Evolutionary conservation across 306 rosid genomes (phyloP).

Genomic region (Leucaena leucocephala): DNA sequence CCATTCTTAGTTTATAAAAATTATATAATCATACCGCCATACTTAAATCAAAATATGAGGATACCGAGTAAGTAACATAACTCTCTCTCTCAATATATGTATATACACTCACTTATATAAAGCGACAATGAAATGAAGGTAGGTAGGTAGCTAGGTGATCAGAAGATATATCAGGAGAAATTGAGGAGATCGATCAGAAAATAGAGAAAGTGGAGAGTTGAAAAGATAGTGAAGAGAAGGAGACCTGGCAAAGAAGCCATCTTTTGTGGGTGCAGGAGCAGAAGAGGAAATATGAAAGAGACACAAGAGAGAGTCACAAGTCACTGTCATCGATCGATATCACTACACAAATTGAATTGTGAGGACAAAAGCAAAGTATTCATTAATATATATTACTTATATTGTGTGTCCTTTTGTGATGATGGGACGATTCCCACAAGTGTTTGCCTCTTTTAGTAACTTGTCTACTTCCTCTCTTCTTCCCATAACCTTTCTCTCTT

Average conservation of each 20-base stretch:
- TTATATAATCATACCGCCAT: background rate
- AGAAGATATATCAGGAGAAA: conserved; percentile 38
- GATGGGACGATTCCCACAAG: conserved; percentile 81
- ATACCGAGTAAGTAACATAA: background rate
- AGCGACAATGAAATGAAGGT: background rate
- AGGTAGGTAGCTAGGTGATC: background rate
- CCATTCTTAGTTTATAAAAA: background rate
- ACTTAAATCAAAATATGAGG: background rate
- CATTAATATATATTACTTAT: background rate
- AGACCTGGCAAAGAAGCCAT: conserved; percentile 60
- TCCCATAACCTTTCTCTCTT: conserved; percentile 63
- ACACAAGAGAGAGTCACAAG: conserved; percentile 64
- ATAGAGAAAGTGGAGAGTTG: background rate
- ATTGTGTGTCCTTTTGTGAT: conserved; percentile 52
- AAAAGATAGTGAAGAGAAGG: conserved; percentile 60
- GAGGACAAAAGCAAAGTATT: background rate
- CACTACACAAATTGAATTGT: background rate
- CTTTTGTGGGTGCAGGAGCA: conserved; percentile 86
- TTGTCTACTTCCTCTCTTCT: conserved; percentile 46
- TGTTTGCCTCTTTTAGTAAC: conserved; percentile 54
- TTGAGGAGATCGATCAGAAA: conserved; percentile 3
- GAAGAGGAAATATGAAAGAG: conserved; percentile 67
- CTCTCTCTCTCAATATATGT: too few relatives aligned
- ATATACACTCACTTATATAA: too few relatives aligned
- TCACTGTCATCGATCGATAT: conserved; percentile 51